Evolutionary conservation across 805 yeast genomes (phyloP).

Genomic region (Ogataea haglerorum): DNA sequence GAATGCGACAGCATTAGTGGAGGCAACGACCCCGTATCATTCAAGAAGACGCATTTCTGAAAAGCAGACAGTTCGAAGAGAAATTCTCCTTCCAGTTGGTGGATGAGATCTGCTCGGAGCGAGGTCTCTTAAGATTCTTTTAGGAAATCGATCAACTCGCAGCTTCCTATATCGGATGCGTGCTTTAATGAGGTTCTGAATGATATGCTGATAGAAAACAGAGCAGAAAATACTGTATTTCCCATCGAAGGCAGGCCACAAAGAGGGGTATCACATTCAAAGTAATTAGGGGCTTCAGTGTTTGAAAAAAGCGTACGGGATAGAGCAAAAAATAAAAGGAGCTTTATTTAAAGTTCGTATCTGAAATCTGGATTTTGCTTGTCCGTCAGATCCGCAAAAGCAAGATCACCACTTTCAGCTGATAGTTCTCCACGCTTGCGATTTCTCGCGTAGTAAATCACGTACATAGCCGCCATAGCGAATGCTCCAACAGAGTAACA

Average conservation of each 20-base stretch:
- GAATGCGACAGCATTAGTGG: conserved; percentile 12
- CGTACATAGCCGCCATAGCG: background rate
- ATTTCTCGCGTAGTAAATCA: background rate
- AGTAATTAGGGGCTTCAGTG: no score
- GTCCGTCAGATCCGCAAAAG: conserved; percentile 51
- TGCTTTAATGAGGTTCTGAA: background rate
- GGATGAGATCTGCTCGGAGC: background rate
- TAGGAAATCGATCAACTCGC: conserved; percentile 1
- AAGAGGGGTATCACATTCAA: no score
- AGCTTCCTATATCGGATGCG: conserved; percentile 8
- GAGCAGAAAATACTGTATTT: no score
- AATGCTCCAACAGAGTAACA: conserved; percentile 22
- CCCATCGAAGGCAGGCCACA: no score
- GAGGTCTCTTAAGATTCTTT: background rate
- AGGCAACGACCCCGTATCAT: conserved; percentile 21
- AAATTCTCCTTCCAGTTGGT: background rate
- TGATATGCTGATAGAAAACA: no score
- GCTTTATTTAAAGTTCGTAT: conserved; percentile 25
- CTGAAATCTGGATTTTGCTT: conserved; percentile 49
- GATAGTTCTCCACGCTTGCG: conserved; percentile 10
- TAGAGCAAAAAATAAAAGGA: no score
- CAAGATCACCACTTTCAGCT: conserved; percentile 27
- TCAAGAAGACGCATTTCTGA: conserved; percentile 20
- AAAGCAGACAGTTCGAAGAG: conserved; percentile 28
- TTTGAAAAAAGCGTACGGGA: no score